These are phyloP conservation scores for Diplosphaera chodatii DNA, from an alignment of 139 green algal genomes.

Conservation along the genomic window DNA sequence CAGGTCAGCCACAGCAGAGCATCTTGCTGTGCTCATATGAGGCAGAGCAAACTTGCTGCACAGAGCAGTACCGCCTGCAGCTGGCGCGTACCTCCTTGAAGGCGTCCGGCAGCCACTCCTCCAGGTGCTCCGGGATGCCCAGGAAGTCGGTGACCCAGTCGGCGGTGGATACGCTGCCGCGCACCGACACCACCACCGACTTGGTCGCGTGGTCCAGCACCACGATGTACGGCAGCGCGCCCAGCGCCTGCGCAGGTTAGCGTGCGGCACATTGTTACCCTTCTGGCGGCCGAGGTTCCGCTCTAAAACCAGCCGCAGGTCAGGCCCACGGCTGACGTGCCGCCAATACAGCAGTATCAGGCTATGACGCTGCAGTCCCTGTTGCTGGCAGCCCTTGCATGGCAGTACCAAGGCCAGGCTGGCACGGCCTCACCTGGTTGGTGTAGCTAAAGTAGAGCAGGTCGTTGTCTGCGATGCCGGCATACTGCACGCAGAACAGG, in stretches of 20 bases:
- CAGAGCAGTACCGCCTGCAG: no score
- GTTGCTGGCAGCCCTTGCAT: no score
- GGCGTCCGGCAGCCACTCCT: constrained; percentile 36
- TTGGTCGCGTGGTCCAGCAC: constrained; percentile 34
- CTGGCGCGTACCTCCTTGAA: constrained; percentile 7
- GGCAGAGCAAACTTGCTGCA: no score
- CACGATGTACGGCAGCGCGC: constrained; percentile 53
- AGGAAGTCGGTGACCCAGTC: constrained; percentile 49
- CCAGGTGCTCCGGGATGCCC: constrained; percentile 23
- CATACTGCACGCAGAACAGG: background rate
- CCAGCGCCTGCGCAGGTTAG: constrained; percentile 10
- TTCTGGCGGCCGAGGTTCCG: no score
- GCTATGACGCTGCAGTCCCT: no score
- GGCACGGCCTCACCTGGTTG: constrained; percentile 11
- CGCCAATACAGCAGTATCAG: no score
- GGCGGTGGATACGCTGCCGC: constrained; percentile 45
- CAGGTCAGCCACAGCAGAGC: no score
- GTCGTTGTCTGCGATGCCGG: constrained; percentile 13
- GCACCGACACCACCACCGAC: constrained; percentile 45
- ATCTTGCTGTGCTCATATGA: no score
- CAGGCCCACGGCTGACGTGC: no score
- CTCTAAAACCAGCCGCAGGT: no score
- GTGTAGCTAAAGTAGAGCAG: constrained; percentile 20
- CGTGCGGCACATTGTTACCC: no score
- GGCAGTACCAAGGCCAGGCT: no score